phyloP scores from a whole-genome alignment of 2,329 filamentous ascomycete genomes.

The Scortechinia acanthostroma region DNA sequence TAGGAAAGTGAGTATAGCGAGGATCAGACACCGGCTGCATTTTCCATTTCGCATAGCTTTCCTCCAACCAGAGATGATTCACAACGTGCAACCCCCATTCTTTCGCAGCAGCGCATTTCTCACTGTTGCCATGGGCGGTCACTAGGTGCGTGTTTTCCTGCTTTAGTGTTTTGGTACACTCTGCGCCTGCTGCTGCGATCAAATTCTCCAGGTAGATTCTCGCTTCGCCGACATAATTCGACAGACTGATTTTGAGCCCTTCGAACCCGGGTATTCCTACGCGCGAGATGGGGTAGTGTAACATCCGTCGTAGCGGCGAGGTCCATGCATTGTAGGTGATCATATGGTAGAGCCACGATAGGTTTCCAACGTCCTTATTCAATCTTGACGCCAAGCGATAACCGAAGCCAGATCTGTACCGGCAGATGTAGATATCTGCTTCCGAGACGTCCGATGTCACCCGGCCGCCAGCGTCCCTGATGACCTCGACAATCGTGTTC shows the following conservation, averaged over 20 bases:
- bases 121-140: constrained; percentile 79
- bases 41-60: constrained; percentile 87
- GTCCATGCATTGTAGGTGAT: constrained; percentile 87
- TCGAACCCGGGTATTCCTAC: constrained; percentile 75
- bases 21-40: constrained; percentile 59
- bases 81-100: constrained; percentile 88
- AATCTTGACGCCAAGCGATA: constrained; percentile 71
- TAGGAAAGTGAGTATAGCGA: constrained; percentile 80
- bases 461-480: constrained; percentile 64
- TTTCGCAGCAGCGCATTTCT: constrained; percentile 84
- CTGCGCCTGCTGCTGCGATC: constrained; percentile 74
- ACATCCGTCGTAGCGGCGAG: constrained; percentile 70
- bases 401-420: constrained; percentile 74
- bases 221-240: constrained; percentile 93
- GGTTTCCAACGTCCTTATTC: constrained; percentile 79
- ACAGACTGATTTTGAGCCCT: constrained; percentile 74
- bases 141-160: constrained; percentile 92
- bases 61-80: constrained; percentile 96
- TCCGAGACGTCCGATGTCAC: constrained; percentile 58
- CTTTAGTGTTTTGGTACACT: constrained; percentile 91
- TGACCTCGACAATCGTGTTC: constrained; percentile 63
- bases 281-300: constrained; percentile 83
- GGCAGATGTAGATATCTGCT: constrained; percentile 80
- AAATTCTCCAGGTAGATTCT: constrained; percentile 89
- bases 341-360: constrained; percentile 88